Percentiles rank a stretch among this genome's conserved stretches.
Evolutionary conservation across 345 rosid genomes (phyloP).

Genomic region (Mangifera indica): DNA sequence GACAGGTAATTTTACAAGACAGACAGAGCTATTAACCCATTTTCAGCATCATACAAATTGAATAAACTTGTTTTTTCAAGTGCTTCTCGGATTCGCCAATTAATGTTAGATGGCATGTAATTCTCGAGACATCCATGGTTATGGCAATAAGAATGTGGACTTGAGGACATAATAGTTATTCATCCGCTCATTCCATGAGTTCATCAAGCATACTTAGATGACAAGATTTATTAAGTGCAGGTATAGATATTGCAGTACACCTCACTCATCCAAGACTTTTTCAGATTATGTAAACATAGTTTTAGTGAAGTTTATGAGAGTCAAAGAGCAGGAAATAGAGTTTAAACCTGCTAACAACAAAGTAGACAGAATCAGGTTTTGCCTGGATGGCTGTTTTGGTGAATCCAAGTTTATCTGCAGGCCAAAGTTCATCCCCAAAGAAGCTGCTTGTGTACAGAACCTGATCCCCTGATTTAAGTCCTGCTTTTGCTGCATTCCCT

Average conservation of each 20-base stretch:
- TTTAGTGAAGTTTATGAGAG: background rate
- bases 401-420: slow-evolving; percentile 95
- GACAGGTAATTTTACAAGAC: background rate
- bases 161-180: too few species aligned
- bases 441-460: slow-evolving; percentile 96
- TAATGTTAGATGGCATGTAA: background rate
- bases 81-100: background rate
- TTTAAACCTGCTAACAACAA: slow-evolving; percentile 82
- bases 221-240: too few species aligned
- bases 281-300: too few species aligned
- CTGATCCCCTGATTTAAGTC: slow-evolving; percentile 89
- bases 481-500: slow-evolving; percentile 94
- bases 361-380: slow-evolving; percentile 91
- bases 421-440: slow-evolving; percentile 99
- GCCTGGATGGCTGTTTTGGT: slow-evolving; percentile 99
- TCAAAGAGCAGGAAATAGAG: slow-evolving; percentile 2
- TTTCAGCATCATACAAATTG: background rate
- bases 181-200: too few species aligned
- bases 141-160: background rate
- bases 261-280: background rate
- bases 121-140: background rate
- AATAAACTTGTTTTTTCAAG: background rate
- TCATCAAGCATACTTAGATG: too few species aligned
- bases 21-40: background rate
- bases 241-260: too few species aligned